Base-by-base conservation (phyloP, 2,329 filamentous ascomycete species). In the Sclerotinia sclerotiorum region DNA sequence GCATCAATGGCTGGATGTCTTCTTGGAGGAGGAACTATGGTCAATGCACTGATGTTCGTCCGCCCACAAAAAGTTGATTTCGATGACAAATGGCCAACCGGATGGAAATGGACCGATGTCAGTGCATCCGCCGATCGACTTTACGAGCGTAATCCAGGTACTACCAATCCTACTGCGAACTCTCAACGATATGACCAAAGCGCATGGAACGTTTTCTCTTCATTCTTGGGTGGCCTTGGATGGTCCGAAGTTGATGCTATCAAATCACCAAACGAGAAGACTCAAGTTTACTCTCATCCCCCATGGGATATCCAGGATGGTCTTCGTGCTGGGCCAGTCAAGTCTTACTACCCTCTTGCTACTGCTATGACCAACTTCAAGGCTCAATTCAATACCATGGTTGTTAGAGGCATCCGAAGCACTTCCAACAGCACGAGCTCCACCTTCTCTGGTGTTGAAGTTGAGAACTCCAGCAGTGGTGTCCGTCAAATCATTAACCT, bases 1-100 rank as follows among this genome's bases (percentile, higher is more conserved):
- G 88, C 88, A 67, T 85, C 88, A 71, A 90, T 90, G 87, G 87
- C 88, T 19, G 89, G 88, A 21, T 91, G 89, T 71, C 81, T 91
- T 32, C 83, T 91, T 4, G 89, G 89, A 58, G 89, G 89, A 68
- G 73, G 72, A 57, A 76, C 74, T 5, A 73, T 72, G 66, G 71
- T 91, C 74, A 91, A 91, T 70, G 85, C 88, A 56, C 86, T 87
- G 63, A 81, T 91, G 61, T 90, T 87, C 82, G 89, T 87, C 81
- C 86, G 81, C 77, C 85, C 90, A 0, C 85, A 88, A 70, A 81
- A 84, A 10, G 77, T 80, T 7, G 90, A 93, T 75, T 92, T 89
- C 80, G 86, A 92, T 75, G 84, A 86, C 76, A 90, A 90, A 78
- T 93, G 90, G 81, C 73, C 73, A 46, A 73, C 80, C 1, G 90